Evolutionary conservation across 176 grass and related monocot species (phyloP), one percentile per base, ranked within the genome.

Genomic region (Elymus sibiricus): DNA sequence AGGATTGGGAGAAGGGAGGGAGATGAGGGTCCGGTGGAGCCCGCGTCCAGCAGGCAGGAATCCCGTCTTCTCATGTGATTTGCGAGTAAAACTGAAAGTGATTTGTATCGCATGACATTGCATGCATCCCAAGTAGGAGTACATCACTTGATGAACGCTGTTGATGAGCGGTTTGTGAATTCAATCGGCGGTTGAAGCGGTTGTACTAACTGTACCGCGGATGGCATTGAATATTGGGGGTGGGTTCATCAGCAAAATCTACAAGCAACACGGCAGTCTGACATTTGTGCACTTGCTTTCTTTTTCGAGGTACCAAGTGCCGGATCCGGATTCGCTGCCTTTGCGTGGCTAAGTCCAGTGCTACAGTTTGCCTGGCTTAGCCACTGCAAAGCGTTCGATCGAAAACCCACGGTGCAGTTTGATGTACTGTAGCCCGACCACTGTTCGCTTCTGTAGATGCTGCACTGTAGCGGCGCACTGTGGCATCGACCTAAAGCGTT

Each of bases 101-200:
- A 46, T 47, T 47, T 74, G 71, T 6, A 74, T 74, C 43, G 40
- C 70, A 27, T 74, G 42, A 47, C 13, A 29, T 17, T 10, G 26
- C 71, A 74, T 10, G 26, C 71, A 74, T 49, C 14, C 8, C 0
- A 29, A n/a, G n/a, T n/a, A n/a, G n/a, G n/a, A n/a, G n/a, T n/a
- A n/a, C n/a, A n/a, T n/a, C n/a, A n/a, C n/a, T n/a, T n/a, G n/a
- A n/a, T n/a, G n/a, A 13, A 5, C 17, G 64, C 6, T 28, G 70
- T 56, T 75, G 7, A 70, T 82, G 43, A 75, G 78, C 31, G 68
- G 8, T 73, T 66, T 28, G 26, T 66, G 78, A 74, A 76, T 56
- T 40, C 11, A 69, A 11, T 42, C 53, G 44, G 60, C 66, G 72
- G 35, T 69, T 79, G 65, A 71, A 72, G 60, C 31, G 6, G 44